phyloP scores from a whole-genome alignment of 1,284 basidiomycete species.

The Pyrrhoderma lamaoense region DNA sequence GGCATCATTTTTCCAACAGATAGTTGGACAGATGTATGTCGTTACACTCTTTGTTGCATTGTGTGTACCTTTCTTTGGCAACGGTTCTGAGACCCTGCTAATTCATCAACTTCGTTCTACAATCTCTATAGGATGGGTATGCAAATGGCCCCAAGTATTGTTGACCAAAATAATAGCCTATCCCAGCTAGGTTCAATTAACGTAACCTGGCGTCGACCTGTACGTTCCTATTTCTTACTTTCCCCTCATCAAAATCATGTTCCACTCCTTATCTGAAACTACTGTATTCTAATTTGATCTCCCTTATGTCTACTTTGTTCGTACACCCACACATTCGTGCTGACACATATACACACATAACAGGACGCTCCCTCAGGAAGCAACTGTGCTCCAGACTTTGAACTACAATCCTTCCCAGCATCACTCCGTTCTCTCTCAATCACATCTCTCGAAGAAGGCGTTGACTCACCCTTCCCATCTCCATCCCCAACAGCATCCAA shows the following conservation, averaged over 20 bases:
- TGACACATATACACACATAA: neutral
- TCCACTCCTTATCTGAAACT: neutral
- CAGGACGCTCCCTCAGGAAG: neutral
- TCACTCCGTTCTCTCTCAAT: neutral
- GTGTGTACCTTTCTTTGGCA: neutral
- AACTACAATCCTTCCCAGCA: neutral
- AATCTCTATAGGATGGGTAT: conserved; percentile 1
- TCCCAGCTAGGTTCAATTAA: neutral
- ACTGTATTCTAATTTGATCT: neutral
- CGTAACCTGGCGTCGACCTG: neutral
- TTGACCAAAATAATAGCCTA: neutral
- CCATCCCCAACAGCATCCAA: neutral
- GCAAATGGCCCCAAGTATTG: neutral
- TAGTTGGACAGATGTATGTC: conserved; percentile 4
- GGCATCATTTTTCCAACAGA: neutral
- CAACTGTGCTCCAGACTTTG: neutral
- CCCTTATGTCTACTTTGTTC: neutral
- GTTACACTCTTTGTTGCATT: conserved; percentile 5
- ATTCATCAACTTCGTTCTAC: neutral
- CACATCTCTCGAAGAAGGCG: neutral
- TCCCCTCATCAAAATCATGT: too few relatives aligned
- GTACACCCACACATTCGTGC: neutral
- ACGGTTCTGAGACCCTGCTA: neutral
- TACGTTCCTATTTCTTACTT: neutral
- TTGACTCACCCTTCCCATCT: neutral